Evolutionary conservation across 352 stramenopile genomes (phyloP).

Genomic region (Blastocystis sp.): DNA sequence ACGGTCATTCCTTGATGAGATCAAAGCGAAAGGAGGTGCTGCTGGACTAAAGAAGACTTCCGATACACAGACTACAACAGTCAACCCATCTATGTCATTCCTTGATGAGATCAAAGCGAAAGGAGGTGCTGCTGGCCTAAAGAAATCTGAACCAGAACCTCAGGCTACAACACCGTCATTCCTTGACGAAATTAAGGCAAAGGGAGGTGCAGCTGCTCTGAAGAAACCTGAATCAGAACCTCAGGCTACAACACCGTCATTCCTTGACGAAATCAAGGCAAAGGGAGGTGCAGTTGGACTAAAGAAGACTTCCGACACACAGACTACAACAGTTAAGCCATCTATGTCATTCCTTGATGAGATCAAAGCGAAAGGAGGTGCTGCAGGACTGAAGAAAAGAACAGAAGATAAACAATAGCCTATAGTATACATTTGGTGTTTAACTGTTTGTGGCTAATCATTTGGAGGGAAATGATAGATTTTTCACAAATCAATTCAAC

Average conservation of each 20-base stretch:
- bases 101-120: neutral
- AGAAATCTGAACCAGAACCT: neutral
- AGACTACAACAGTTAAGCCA: neutral
- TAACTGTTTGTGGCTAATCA: too few relatives aligned
- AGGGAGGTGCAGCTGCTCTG: neutral
- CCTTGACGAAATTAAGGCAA: neutral
- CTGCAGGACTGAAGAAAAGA: neutral
- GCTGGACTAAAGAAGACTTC: neutral
- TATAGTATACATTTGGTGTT: too few relatives aligned
- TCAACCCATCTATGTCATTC: neutral
- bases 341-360: slow-evolving; percentile 5
- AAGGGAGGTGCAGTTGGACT: neutral
- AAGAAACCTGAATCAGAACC: neutral
- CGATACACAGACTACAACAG: too few relatives aligned
- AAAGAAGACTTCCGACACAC: neutral
- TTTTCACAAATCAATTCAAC: too few relatives aligned
- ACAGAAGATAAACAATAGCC: too few relatives aligned
- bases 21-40: neutral
- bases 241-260: neutral
- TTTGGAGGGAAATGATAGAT: too few relatives aligned
- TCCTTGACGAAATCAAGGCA: neutral
- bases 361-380: neutral
- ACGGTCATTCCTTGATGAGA: neutral
- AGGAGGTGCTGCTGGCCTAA: neutral
- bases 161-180: neutral